Evolutionary conservation across 208 protist genomes (phyloP), one percentile per base, ranked within the genome.

Genomic region (Acanthamoeba royreba): DNA sequence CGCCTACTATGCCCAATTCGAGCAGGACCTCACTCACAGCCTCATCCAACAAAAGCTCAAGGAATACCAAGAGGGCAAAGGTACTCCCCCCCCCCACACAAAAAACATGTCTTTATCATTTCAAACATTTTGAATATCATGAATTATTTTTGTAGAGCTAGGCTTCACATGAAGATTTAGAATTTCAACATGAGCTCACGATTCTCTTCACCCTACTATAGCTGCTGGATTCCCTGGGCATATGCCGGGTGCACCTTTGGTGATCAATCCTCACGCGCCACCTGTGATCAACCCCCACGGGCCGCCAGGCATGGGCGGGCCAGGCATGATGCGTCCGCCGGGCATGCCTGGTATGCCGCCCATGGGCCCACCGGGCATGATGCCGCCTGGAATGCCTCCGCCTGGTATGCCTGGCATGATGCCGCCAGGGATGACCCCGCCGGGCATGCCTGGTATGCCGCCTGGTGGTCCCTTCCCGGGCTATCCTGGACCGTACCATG

Each of bases 1-100:
- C 25, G 66, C 69, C 33, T 97, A 97, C 55, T 97, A 97, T 86
- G 74, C 85, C 72, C 95, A 97, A 91, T 97, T 97, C 81, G 83
- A 90, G 33, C 74, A 85, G 43, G 74, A 85, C 25, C 74, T 85
- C 43, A 69, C 83, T 19, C 83, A 90, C 22, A 90, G 53, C 83
- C 46, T 90, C 28, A 90, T 90, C 33, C 52, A 90, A 28, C 52
- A 90, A 35, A 90, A 90, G 49, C 13, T 90, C 49, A 90, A 90
- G 38, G 83, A 90, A 33, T 90, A 47, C 25, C 74, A 85, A 46
- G 83, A 90, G 31, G 83, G 83, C 52, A 58, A 90, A 45, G 11
- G 53, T 90, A 66, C 83, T 8, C 52, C 66, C 0, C 28, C 52
- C 63, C 8, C 63, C 33, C 33, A 35, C 25, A 40, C 33, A 13